These are phyloP conservation scores for Amanita jacksonii DNA, from an alignment of 768 basidiomycete species.

Conservation along the genomic window DNA sequence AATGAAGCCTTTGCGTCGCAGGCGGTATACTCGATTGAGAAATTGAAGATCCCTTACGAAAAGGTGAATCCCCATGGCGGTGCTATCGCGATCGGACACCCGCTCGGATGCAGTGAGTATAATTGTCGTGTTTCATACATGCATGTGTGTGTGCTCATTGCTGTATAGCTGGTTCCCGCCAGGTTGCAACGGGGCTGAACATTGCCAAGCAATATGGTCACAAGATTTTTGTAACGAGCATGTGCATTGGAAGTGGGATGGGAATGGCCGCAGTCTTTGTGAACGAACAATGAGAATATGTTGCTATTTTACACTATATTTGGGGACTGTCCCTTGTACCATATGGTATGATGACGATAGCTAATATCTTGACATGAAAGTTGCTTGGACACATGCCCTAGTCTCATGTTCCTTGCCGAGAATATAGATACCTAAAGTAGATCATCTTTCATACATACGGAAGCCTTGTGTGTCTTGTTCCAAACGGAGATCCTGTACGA, in stretches of 20 bases:
- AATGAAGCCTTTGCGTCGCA: slow-evolving; percentile 88
- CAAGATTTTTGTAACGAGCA: slow-evolving; percentile 79
- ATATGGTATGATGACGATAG: too few relatives aligned
- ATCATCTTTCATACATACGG: too few relatives aligned
- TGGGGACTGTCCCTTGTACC: too few relatives aligned
- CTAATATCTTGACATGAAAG: too few relatives aligned
- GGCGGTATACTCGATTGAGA: slow-evolving; percentile 64
- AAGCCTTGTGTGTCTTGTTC: too few relatives aligned
- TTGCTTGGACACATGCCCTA: too few relatives aligned
- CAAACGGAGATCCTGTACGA: too few relatives aligned
- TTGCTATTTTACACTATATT: not conserved
- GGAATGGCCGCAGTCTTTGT: slow-evolving; percentile 86
- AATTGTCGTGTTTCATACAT: slow-evolving; percentile 7
- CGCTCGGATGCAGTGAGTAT: slow-evolving; percentile 71
- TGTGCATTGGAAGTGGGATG: slow-evolving; percentile 90
- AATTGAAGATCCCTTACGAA: slow-evolving; percentile 57
- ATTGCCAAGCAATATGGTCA: slow-evolving; percentile 69
- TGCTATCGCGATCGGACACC: slow-evolving; percentile 85
- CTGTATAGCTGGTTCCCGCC: slow-evolving; percentile 73
- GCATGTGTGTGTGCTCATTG: slow-evolving; percentile 3
- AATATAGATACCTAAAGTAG: too few relatives aligned
- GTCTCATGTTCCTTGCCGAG: too few relatives aligned
- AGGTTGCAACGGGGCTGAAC: slow-evolving; percentile 77
- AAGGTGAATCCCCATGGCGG: slow-evolving; percentile 88
- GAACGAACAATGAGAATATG: slow-evolving; percentile 54